Evolutionary conservation across 2,329 filamentous ascomycete genomes (phyloP).

Genomic region (Aspergillus neoniger): DNA sequence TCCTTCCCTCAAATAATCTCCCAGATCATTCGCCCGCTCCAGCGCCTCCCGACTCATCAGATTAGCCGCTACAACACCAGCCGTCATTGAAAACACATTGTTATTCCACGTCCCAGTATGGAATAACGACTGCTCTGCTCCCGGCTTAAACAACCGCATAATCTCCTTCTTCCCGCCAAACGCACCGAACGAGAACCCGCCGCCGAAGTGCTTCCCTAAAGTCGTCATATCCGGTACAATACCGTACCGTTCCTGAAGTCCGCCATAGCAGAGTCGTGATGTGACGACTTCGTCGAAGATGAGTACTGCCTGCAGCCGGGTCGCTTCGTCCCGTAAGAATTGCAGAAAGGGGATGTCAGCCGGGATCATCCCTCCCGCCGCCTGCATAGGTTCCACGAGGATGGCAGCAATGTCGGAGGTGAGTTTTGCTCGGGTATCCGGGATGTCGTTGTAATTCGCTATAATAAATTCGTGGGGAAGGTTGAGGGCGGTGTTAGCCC

Average conservation of each 20-base stretch:
- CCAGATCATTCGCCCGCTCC: constrained; percentile 28
- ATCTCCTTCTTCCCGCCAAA: constrained; percentile 64
- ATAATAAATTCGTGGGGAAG: constrained; percentile 62
- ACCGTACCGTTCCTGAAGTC: constrained; percentile 48
- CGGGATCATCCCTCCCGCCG: constrained; percentile 60
- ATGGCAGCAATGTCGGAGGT: constrained; percentile 60
- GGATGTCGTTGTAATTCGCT: constrained; percentile 63
- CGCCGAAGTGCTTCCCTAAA: constrained; percentile 67
- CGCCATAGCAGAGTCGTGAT: constrained; percentile 57
- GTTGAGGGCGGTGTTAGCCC: constrained; percentile 33
- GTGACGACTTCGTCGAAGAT: constrained; percentile 75
- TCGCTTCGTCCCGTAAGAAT: constrained; percentile 52
- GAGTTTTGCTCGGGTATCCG: constrained; percentile 44
- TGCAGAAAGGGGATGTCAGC: constrained; percentile 55
- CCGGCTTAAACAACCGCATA: constrained; percentile 61
- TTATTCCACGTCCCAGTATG: constrained; percentile 71
- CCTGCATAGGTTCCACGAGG: constrained; percentile 67
- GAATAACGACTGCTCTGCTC: constrained; percentile 36
- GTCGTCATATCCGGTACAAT: constrained; percentile 64
- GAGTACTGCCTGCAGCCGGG: constrained; percentile 57
- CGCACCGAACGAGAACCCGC: constrained; percentile 66
- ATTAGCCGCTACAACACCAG: constrained; percentile 47
- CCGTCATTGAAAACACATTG: constrained; percentile 62
- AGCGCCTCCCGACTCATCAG: constrained; percentile 25
- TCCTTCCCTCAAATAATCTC: constrained; percentile 25